Evolutionary conservation across 2,329 filamentous ascomycete genomes (phyloP), one percentile per base, ranked within the genome.

Genomic region (Cyanodermella asteris): DNA sequence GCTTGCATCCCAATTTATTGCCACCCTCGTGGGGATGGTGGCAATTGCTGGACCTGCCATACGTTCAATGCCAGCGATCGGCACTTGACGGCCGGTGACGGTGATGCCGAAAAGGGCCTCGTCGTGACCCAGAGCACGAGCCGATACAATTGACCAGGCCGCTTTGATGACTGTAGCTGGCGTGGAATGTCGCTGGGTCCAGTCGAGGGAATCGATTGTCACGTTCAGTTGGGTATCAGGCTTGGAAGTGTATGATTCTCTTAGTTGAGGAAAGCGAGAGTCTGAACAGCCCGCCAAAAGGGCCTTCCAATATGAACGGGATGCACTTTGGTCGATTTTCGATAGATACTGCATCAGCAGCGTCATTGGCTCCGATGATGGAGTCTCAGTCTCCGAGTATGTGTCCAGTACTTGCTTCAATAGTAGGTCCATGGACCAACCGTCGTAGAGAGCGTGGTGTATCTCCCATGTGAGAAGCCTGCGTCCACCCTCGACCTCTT

Each of bases 61-160:
- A 6, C 39, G 32, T 5, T 37, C 29, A 4, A 38, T 33, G 4
- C 42, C 42, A 2, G 27, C 11, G 4, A 51, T 18, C 2, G 45
- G 43, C 3, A 50, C 27, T 16, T 33, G 41, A 7, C 51, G 42
- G 4, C 49, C 48, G 0, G 41, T 44, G 2, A 54, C 23, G 2
- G 47, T 42, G 5, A 33, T 30, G 3, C 51, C 51, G 31, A 51
- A 45, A 4, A 36, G 33, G 5, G 53, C 38, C n/a, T 33, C 27
- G 19, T 45, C 46, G 10, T 48, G 48, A 2, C 45, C 49, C n/a
- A 53, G 51, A 32, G 57, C 58, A 22, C 45, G 48, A 19, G 50
- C 43, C 5, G 59, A 36, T 3, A 58, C 39, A 20, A 59, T 31
- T 2, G 46, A 53, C 55, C 55, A 59, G 6, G 53, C 49, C 7